Base-by-base conservation (phyloP, 106 monocot species). In the Phalaenopsis equestris region DNA sequence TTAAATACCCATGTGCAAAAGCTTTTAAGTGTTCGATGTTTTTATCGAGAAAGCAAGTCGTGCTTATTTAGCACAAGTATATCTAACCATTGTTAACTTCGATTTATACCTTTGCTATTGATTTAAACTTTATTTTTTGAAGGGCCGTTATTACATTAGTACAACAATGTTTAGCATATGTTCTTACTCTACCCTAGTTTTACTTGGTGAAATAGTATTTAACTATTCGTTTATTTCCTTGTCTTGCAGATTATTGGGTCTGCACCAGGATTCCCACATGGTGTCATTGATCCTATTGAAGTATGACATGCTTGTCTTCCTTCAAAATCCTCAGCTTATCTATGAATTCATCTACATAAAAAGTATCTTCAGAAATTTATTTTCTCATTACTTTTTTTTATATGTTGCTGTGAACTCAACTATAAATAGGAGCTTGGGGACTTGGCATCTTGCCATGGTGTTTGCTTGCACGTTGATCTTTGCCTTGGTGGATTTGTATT, bases 401-500 rank as follows among this genome's bases (percentile, higher is more conserved):
- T 52, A 76, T 76, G 46, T 15, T 48, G 6, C 76, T 23, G 49
- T 76, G 76, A 39, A 70, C 46, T 49, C 48, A 67, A 56, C 21
- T 73, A 23, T 2, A 84, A 75, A 61, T 87, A 96, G 96, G 93
- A 91, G 81, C 91, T 96, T 78, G 96, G 96, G n/a, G 87, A 87
- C 49, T 79, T 96, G 86, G 91, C 96, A 80, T 86, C 86, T 67
- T 82, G 81, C 23, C 88, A 81, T 93, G 91, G 81, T 39, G 79
- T 93, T 85, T 96, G 96, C 81, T 84, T 93, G 2, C 96, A 96
- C 86, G 95, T 99, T 77, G 99, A 99, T 75, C 87, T 95, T 55
- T 99, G 99, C 75, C 94, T 99, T 80, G 99, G 99, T 79, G 99
- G 99, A 72, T 99, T 99, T 84, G 94, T 99, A 17, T 90, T 99